Evolutionary conservation across 1,284 basidiomycete species (phyloP).

Genomic region (Caloboletus inedulis): DNA sequence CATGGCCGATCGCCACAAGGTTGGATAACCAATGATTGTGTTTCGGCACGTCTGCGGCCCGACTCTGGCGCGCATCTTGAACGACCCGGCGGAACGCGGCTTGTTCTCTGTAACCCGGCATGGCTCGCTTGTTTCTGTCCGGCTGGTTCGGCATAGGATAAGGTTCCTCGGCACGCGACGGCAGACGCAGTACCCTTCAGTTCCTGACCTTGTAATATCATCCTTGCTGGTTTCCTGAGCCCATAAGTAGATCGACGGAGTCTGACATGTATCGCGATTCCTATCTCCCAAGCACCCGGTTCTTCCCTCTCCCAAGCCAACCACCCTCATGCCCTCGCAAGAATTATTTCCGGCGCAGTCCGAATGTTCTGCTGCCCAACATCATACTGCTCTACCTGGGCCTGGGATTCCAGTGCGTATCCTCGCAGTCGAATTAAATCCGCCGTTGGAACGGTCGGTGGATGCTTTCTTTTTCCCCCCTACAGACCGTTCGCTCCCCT

Average conservation of each 20-base stretch:
- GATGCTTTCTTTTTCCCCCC: background rate
- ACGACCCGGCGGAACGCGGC: slow-evolving; percentile 5
- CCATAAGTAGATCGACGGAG: slow-evolving; percentile 16
- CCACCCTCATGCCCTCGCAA: slow-evolving; percentile 3
- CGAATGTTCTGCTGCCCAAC: slow-evolving; percentile 1
- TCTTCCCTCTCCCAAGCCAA: background rate
- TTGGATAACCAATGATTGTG: background rate
- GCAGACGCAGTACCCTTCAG: background rate
- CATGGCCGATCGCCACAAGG: background rate
- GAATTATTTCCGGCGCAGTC: background rate
- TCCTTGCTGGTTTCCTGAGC: slow-evolving; percentile 4
- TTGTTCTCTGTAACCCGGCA: slow-evolving; percentile 1
- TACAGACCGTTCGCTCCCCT: background rate
- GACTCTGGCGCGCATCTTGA: background rate
- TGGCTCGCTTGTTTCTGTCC: background rate
- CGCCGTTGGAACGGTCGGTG: background rate
- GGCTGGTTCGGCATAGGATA: slow-evolving; percentile 1
- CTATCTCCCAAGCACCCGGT: background rate
- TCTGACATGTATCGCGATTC: background rate
- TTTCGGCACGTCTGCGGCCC: background rate
- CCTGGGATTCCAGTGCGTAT: background rate
- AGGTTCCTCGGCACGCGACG: slow-evolving; percentile 19
- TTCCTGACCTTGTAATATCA: slow-evolving; percentile 4
- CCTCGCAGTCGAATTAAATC: background rate
- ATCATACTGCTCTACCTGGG: background rate